phyloP scores from a whole-genome alignment of 2,329 filamentous ascomycete species.

The Ceratocystis diversiconidia region DNA sequence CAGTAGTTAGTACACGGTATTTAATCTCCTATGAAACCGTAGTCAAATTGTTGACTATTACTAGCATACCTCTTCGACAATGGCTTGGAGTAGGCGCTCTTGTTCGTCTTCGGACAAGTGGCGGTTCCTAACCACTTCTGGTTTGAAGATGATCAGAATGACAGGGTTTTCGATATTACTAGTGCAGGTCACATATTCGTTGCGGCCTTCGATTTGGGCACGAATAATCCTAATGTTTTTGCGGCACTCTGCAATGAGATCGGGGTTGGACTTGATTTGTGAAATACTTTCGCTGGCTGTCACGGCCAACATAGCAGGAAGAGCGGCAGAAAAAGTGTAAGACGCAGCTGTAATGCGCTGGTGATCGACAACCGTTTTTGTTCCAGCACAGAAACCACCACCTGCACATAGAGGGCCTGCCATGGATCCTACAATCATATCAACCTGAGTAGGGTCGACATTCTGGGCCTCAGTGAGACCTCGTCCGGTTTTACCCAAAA shows the following conservation, averaged over 20 bases:
- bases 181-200: slow-evolving; percentile 79
- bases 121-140: slow-evolving; percentile 60
- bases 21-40: neutral
- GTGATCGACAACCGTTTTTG: slow-evolving; percentile 83
- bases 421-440: slow-evolving; percentile 93
- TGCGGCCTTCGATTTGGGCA: slow-evolving; percentile 76
- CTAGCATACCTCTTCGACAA: slow-evolving; percentile 76
- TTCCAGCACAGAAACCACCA: slow-evolving; percentile 89
- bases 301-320: slow-evolving; percentile 89
- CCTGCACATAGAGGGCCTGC: slow-evolving; percentile 81
- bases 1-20: slow-evolving; percentile 2
- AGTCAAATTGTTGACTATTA: neutral
- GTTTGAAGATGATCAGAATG: slow-evolving; percentile 69
- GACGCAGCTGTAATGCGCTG: slow-evolving; percentile 85
- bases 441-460: slow-evolving; percentile 80
- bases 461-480: slow-evolving; percentile 94
- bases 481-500: slow-evolving; percentile 78
- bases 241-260: slow-evolving; percentile 61
- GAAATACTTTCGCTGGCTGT: slow-evolving; percentile 84
- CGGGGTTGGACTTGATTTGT: slow-evolving; percentile 73
- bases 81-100: slow-evolving; percentile 71
- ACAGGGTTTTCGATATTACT: slow-evolving; percentile 76
- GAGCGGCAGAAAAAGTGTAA: slow-evolving; percentile 89
- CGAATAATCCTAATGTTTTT: slow-evolving; percentile 81
- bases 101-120: slow-evolving; percentile 61